Base-by-base conservation (phyloP, 2,329 filamentous ascomycete species). In the Colletotrichum nymphaeae region DNA sequence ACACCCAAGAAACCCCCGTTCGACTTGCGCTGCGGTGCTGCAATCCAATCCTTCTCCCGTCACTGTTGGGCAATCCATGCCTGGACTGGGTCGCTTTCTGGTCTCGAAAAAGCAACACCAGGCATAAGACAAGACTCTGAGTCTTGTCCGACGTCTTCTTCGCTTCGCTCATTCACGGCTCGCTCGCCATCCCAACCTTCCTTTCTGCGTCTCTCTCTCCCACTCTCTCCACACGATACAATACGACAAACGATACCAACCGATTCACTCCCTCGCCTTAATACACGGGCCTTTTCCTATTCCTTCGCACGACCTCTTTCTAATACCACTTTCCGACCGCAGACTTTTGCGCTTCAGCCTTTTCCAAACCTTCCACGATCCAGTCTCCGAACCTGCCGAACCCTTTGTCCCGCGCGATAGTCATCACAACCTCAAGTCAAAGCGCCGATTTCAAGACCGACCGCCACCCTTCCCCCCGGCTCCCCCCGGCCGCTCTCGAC, bases 281-380 rank as follows among this genome's bases (percentile, higher is more conserved):
- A 73, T 70, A 59, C 71, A 66, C 71, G 56, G 67, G 35, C 67
- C 67, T 71, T 69, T 63, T 16, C 56, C 49, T 42, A 24, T 56
- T 53, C 63, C 67, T 69, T 70, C 67, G 60, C 67, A 70, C 71
- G 71, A 65, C 55, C 70, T 32, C 60, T 49, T 70, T 73, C 57
- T 65, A 60, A 73, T 73, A 65, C 67, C 67, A 42, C 14, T 49
- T 26, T 64, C 67, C 67, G 46, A 66, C 55, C 56, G 46, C 67
- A 60, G 52, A 57, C 71, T 42, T 30, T 65, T 66, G 67, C 71
- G 71, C 67, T 65, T 65, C 49, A 37, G 53, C 71, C 53, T 60
- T 71, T 62, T 42, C 56, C n/a, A 59, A 73, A 60, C 62, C 49
- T 65, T 70, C 32, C 26, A 46, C 32, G 26, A 22, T 53, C n/a